Conservation (phyloP, 208 protist genomes). For the Porcisia deanei region DNA sequence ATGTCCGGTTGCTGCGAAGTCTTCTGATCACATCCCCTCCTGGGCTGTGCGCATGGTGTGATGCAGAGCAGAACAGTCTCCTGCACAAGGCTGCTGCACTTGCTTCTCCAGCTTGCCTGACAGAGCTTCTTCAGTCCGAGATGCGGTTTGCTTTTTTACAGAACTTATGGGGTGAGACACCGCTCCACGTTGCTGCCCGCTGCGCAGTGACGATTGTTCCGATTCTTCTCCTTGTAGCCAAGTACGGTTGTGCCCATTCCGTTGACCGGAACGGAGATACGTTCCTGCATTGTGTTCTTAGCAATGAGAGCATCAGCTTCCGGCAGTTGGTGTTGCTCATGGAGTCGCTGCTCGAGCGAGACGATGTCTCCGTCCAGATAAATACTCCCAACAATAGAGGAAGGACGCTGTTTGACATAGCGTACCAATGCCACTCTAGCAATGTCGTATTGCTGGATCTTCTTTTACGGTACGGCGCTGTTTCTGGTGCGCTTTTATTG, state of each 20-base stretch:
- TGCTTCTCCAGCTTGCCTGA: slow-evolving; percentile 35
- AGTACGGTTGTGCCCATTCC: slow-evolving; percentile 37
- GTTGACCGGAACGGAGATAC: slow-evolving; percentile 37
- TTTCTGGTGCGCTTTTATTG: slow-evolving; percentile 24
- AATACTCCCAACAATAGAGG: slow-evolving; percentile 32
- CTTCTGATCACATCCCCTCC: not conserved
- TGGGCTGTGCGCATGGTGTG: slow-evolving; percentile 19
- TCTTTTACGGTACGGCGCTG: slow-evolving; percentile 38
- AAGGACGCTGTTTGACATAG: slow-evolving; percentile 54
- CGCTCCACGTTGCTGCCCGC: slow-evolving; percentile 46
- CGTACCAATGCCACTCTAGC: slow-evolving; percentile 10
- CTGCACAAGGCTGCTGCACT: slow-evolving; percentile 51
- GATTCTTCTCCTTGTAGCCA: slow-evolving; percentile 48
- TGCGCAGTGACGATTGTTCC: slow-evolving; percentile 23
- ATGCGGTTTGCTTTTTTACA: slow-evolving; percentile 21
- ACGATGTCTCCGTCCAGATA: slow-evolving; percentile 25
- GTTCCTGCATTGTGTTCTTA: slow-evolving; percentile 62
- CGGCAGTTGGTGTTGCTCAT: slow-evolving; percentile 35
- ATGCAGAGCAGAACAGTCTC: slow-evolving; percentile 20
- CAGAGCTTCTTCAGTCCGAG: slow-evolving; percentile 33
- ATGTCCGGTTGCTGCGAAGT: slow-evolving; percentile 20
- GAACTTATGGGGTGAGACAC: slow-evolving; percentile 49
- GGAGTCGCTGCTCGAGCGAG: slow-evolving; percentile 33
- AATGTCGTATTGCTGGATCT: slow-evolving; percentile 34
- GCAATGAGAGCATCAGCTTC: slow-evolving; percentile 33